phyloP scores from a whole-genome alignment of 139 green algal genomes.

The Chlorella sp. region DNA sequence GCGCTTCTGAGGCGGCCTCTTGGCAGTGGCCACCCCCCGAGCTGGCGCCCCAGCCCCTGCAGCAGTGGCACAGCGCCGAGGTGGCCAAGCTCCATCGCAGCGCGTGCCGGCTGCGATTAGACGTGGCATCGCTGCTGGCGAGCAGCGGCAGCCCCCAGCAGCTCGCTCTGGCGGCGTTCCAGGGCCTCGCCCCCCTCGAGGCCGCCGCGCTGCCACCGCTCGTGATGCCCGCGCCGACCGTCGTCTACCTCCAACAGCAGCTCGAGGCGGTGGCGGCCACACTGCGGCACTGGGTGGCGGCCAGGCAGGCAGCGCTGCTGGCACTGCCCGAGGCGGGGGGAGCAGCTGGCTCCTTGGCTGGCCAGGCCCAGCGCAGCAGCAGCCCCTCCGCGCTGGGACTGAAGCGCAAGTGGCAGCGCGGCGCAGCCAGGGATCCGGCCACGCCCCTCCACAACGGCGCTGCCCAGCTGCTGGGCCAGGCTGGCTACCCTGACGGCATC shows the following conservation, averaged over 20 bases:
- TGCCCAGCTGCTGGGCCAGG: neutral
- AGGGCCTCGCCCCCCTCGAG: neutral
- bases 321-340: neutral
- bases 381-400: neutral
- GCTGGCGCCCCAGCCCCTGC: constrained; percentile 2
- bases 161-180: constrained; percentile 1
- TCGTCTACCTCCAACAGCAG: neutral
- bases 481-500: too few relatives aligned
- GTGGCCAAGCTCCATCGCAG: neutral
- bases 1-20: constrained; percentile 2
- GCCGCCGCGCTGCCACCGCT: neutral
- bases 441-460: neutral
- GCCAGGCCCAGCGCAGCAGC: neutral
- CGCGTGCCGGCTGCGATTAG: neutral
- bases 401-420: constrained; percentile 21
- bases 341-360: too few relatives aligned
- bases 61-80: constrained; percentile 17
- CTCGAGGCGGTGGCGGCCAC: neutral
- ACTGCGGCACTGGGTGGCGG: too few relatives aligned
- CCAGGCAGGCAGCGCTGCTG: neutral
- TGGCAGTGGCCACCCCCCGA: constrained; percentile 40
- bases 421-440: neutral
- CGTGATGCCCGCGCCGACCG: constrained; percentile 6
- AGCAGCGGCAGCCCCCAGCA: neutral
- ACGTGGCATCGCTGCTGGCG: neutral